phyloP scores from a whole-genome alignment of 768 basidiomycete species.

The Phanerochaete sordida region DNA sequence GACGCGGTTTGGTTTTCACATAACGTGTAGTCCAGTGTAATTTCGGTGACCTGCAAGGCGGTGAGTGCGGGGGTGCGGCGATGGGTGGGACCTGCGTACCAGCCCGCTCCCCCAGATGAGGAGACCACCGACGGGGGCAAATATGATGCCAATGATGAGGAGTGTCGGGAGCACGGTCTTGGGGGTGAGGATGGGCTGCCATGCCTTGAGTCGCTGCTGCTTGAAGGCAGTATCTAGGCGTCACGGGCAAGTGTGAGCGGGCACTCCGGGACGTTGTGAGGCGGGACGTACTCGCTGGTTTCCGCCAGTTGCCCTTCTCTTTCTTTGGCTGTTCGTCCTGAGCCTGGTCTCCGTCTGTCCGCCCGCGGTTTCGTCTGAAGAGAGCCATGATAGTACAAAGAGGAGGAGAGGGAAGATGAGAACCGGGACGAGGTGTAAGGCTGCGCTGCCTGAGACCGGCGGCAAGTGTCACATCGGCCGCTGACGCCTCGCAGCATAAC shows the following conservation, averaged over 20 bases:
- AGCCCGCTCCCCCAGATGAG: conserved; percentile 86
- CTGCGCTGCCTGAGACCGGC: conserved; percentile 14
- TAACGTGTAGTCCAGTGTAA: conserved; percentile 92
- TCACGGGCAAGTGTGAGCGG: conserved; percentile 16
- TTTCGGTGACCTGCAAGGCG: conserved; percentile 73
- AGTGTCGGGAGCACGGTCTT: conserved; percentile 96
- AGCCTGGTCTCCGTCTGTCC: conserved; percentile 30
- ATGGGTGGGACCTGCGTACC: conserved; percentile 32
- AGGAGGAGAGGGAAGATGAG: conserved; percentile 1
- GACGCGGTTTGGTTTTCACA: conserved; percentile 66
- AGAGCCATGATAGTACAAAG: conserved; percentile 24
- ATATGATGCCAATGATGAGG: conserved; percentile 91
- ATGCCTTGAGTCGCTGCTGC: conserved; percentile 98
- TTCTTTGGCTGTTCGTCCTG: conserved; percentile 45
- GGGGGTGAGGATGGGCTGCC: conserved; percentile 99
- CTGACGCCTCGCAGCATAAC: neutral
- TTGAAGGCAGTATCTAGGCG: conserved; percentile 93
- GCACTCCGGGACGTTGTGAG: conserved; percentile 2
- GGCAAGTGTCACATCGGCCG: neutral
- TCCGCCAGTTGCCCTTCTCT: conserved; percentile 82
- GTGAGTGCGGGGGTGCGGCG: neutral
- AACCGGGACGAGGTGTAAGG: neutral
- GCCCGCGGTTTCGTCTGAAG: conserved; percentile 29
- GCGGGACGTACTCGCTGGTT: conserved; percentile 71
- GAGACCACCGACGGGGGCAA: conserved; percentile 93